Base-by-base conservation (phyloP, 1,139 yeast genomes). In the Sugiyamaella xylanicola region DNA sequence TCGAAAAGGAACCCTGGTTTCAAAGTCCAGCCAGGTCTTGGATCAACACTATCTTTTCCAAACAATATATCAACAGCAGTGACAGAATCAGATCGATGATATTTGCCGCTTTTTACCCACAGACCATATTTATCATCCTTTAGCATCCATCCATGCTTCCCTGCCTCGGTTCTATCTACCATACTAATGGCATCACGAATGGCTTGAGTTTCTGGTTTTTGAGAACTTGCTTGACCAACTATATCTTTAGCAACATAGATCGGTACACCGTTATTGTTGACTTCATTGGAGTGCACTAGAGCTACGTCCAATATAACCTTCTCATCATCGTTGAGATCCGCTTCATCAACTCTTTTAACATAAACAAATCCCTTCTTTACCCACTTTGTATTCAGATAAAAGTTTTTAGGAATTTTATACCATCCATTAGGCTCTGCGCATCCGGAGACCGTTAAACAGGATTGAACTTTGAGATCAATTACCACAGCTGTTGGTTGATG, bases 1-100 rank as follows among this genome's bases (percentile, higher is more conserved):
- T 59, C 9, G 35, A 52, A 52, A n/a, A 68, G 71, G 47, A 62
- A 78, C 59, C 59, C 71, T 44, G 60, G 63, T 15, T 77, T 42
- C 25, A 86, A 65, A 0, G 70, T 63, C 97, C 97, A 91, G 50
- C 81, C 80, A 0, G 83, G 81, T 56, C 96, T 75, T 1, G 96
- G 96, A 53, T 90, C 96, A 2, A 79, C 82, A 0, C 89, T 86
- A 62, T 85, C 90, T 1, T 70, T 71, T 1, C 96, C 95, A 73
- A 83, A 90, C 39, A 90, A 72, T 1, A 89, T 74, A 61, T 86
- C 89, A 15, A 89, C 56, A n/a, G 74, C 71, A 58, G 63, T 77
- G 72, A 61, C 80, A 58, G 81, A 70, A 3, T 68, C 59, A 3
- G 66, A 62, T 4, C 71, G 62, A 19, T 63, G 60, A 54, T 66